Percentiles rank a stretch among this genome's conserved stretches.
Evolutionary conservation across 768 basidiomycete species (phyloP).

Genomic region (Royoungia palumana): DNA sequence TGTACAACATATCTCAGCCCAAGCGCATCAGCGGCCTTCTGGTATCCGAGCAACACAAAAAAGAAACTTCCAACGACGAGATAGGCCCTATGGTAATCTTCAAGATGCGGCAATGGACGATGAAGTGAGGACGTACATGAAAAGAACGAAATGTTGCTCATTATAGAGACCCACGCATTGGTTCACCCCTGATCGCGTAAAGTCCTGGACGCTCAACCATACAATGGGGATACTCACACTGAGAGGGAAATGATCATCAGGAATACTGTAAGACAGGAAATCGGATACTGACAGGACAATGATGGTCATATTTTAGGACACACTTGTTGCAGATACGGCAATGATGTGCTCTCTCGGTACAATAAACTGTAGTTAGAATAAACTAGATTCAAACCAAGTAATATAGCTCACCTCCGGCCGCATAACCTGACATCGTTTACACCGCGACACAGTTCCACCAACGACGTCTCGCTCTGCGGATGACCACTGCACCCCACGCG

Average conservation of each 20-base stretch:
- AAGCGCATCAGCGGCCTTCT: slow-evolving; percentile 53
- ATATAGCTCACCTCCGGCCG: slow-evolving; percentile 71
- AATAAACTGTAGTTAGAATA: slow-evolving; percentile 12
- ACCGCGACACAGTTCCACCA: slow-evolving; percentile 53
- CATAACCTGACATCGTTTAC: slow-evolving; percentile 61
- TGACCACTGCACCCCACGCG: slow-evolving; percentile 49
- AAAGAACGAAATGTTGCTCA: slow-evolving; percentile 92
- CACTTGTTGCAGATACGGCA: slow-evolving; percentile 90
- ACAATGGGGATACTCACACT: slow-evolving; percentile 37
- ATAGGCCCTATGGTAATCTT: slow-evolving; percentile 55
- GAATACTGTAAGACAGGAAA: not conserved
- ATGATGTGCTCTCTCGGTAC: slow-evolving; percentile 80
- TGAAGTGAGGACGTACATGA: slow-evolving; percentile 59
- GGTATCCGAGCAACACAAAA: slow-evolving; percentile 62
- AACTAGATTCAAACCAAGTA: not conserved
- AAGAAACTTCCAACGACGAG: slow-evolving; percentile 69
- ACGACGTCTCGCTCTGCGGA: slow-evolving; percentile 46
- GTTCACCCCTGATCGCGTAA: slow-evolving; percentile 70
- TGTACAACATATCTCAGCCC: slow-evolving; percentile 49
- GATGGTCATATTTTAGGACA: slow-evolving; percentile 87
- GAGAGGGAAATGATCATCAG: not conserved
- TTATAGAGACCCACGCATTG: slow-evolving; percentile 96
- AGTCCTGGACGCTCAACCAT: not conserved
- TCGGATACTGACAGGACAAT: slow-evolving; percentile 71
- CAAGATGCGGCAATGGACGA: not conserved